phyloP scores from a whole-genome alignment of 768 basidiomycete species.

The Candolleomyces efflorescens region DNA sequence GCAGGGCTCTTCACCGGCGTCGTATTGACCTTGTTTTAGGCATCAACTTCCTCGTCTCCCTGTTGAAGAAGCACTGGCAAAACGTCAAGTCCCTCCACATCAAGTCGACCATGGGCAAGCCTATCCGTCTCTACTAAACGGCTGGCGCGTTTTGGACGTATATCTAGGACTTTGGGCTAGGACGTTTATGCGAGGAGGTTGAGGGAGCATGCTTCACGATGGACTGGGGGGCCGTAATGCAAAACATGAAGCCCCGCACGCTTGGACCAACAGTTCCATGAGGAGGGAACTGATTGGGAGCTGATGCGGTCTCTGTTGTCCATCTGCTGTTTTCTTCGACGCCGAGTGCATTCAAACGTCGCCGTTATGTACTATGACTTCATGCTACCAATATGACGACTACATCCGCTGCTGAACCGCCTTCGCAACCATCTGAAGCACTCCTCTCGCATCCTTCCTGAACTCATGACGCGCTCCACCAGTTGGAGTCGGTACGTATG shows the following conservation, averaged over 20 bases:
- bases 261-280: conserved; percentile 89
- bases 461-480: no score
- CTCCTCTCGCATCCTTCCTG: no score
- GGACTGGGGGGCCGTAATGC: conserved; percentile 54
- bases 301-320: conserved; percentile 45
- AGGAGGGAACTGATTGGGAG: conserved; percentile 84
- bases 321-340: neutral
- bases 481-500: neutral
- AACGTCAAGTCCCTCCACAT: conserved; percentile 98
- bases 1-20: neutral
- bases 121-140: conserved; percentile 84
- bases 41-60: conserved; percentile 99
- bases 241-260: conserved; percentile 97
- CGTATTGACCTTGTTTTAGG: conserved; percentile 39
- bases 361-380: neutral
- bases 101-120: conserved; percentile 99
- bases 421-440: no score
- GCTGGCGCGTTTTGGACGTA: neutral
- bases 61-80: conserved; percentile 99
- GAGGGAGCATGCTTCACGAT: conserved; percentile 19
- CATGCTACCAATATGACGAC: neutral
- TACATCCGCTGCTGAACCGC: no score
- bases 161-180: neutral
- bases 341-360: neutral
- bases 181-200: conserved; percentile 12